Evolutionary conservation across 2,329 filamentous ascomycete species (phyloP).

Genomic region (Pseudopyrenochaeta lycopersici): DNA sequence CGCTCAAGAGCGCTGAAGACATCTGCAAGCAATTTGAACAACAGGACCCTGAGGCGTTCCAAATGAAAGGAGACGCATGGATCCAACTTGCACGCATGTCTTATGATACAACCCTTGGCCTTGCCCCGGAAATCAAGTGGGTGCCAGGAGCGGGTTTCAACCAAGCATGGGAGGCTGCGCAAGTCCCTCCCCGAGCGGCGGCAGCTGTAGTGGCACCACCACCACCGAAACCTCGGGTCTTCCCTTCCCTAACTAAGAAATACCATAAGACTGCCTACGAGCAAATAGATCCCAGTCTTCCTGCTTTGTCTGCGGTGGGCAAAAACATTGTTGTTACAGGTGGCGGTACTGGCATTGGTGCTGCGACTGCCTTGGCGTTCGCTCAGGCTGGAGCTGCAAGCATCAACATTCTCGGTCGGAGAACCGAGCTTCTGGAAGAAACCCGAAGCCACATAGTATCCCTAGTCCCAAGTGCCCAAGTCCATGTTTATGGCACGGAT

Average conservation of each 20-base stretch:
- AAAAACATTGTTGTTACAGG: constrained; percentile 47
- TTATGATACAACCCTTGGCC: constrained; percentile 8
- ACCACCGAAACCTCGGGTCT: neutral
- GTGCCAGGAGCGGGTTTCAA: constrained; percentile 9
- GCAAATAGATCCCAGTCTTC: constrained; percentile 36
- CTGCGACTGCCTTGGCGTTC: constrained; percentile 49
- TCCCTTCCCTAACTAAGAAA: constrained; percentile 7
- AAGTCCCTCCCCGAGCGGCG: neutral
- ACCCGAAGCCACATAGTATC: neutral
- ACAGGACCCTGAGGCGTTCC: constrained; percentile 4
- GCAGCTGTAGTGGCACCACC: neutral
- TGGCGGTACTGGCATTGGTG: constrained; percentile 55
- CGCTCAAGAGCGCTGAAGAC: constrained; percentile 41
- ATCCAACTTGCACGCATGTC: constrained; percentile 11
- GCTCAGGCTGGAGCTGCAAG: constrained; percentile 41
- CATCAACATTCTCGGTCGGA: neutral
- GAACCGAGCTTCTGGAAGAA: neutral
- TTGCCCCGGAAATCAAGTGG: constrained; percentile 10
- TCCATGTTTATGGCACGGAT: neutral
- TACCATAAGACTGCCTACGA: constrained; percentile 21
- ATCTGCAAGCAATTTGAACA: constrained; percentile 7
- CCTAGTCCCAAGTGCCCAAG: neutral
- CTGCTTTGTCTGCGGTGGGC: constrained; percentile 21
- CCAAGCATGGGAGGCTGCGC: constrained; percentile 6
- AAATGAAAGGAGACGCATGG: constrained; percentile 14